These are phyloP conservation scores for Backusella sp. DNA, from an alignment of 192 early-diverging fungal species.

Conservation along the genomic window DNA sequence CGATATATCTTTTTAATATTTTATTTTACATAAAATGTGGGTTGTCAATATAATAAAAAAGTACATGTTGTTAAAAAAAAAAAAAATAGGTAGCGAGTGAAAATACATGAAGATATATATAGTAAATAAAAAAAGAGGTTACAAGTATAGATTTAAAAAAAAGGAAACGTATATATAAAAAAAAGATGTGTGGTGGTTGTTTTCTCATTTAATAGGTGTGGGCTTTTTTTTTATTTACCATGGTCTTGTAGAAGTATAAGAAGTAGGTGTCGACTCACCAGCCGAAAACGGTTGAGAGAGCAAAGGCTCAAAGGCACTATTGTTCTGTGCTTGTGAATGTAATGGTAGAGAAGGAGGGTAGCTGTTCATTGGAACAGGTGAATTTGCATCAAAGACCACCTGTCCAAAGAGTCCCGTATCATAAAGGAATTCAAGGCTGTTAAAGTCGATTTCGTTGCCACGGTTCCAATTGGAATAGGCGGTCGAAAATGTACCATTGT, in stretches of 20 bases:
- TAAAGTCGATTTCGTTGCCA: slow-evolving; percentile 19
- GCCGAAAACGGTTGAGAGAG: background rate
- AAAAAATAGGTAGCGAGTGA: too few species aligned
- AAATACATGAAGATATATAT: too few species aligned
- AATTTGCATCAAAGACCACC: slow-evolving; percentile 26
- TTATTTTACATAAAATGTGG: background rate
- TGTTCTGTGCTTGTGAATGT: background rate
- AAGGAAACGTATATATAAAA: too few species aligned
- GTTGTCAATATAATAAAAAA: background rate
- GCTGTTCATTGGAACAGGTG: background rate
- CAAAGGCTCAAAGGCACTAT: background rate
- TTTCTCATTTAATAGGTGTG: background rate
- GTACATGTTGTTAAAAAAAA: background rate
- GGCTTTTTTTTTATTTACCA: background rate
- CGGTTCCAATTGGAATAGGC: background rate
- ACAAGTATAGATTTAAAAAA: too few species aligned
- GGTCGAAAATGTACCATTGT: background rate
- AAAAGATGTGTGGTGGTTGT: background rate
- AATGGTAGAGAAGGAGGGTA: background rate
- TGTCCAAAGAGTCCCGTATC: slow-evolving; percentile 30
- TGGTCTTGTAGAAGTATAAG: background rate
- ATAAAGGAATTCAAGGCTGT: slow-evolving; percentile 31
- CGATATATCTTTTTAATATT: background rate
- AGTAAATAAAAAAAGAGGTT: too few species aligned
- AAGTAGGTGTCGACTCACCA: background rate